These are phyloP conservation scores for Syzygium aromaticum DNA, from an alignment of 345 rosid genomes.

Conservation along the genomic window DNA sequence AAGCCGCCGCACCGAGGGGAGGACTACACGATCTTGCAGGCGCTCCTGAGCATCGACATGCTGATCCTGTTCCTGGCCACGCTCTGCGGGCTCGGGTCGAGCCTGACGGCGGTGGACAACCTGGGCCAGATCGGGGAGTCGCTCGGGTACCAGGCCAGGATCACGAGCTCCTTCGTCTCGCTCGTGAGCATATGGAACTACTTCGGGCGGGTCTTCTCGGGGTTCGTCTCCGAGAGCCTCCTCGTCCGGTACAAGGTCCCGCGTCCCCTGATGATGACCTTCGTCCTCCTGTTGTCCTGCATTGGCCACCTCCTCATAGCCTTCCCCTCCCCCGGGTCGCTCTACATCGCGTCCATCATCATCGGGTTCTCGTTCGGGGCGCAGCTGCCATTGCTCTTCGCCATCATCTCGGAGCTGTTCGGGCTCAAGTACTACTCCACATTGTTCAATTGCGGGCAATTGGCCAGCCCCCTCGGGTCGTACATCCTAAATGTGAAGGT, in stretches of 20 bases:
- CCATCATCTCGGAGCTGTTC: constrained; percentile 82
- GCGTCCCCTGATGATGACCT: constrained; percentile 67
- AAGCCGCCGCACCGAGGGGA: constrained; percentile 68
- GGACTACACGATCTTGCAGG: constrained; percentile 85
- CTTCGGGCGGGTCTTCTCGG: constrained; percentile 78
- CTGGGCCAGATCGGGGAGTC: constrained; percentile 91
- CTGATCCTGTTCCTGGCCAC: constrained; percentile 49
- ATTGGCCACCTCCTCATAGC: constrained; percentile 65
- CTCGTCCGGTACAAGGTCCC: constrained; percentile 53
- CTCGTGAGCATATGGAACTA: constrained; percentile 88
- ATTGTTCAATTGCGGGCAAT: constrained; percentile 74
- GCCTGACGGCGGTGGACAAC: constrained; percentile 81
- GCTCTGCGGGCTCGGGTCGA: constrained; percentile 63
- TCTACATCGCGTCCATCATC: constrained; percentile 60
- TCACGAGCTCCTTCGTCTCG: constrained; percentile 60
- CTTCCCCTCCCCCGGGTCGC: constrained; percentile 56
- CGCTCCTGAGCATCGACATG: constrained; percentile 71
- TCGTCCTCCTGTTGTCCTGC: constrained; percentile 48
- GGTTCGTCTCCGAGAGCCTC: constrained; percentile 65
- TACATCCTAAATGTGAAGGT: constrained; percentile 68
- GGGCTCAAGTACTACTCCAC: constrained; percentile 91
- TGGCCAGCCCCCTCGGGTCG: constrained; percentile 82
- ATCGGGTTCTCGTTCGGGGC: constrained; percentile 83
- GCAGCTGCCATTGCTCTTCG: constrained; percentile 58
- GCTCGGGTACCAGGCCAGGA: constrained; percentile 53